These are phyloP conservation scores for Malus hybrid DNA, from an alignment of 331 rosid genomes.

Conservation along the genomic window DNA sequence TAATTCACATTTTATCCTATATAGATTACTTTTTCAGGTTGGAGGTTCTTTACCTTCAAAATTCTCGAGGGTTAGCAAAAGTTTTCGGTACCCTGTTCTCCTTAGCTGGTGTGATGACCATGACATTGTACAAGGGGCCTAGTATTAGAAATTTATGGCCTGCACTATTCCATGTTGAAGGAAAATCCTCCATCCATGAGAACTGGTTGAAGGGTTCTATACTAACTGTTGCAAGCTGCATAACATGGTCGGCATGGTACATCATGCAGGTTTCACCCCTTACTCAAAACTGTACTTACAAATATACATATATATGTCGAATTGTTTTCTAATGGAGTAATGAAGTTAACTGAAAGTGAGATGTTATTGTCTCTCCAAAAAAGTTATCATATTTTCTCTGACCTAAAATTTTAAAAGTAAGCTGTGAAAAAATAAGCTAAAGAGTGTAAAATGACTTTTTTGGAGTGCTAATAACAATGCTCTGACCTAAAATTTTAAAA, in stretches of 20 bases:
- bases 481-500: too few species aligned
- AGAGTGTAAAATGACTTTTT: too few species aligned
- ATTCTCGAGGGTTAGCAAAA: conserved; percentile 57
- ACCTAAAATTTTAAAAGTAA: too few species aligned
- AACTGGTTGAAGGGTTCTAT: conserved; percentile 71
- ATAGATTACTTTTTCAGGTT: conserved; percentile 26
- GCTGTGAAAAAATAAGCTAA: too few species aligned
- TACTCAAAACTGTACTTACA: background rate
- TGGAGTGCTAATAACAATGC: too few species aligned
- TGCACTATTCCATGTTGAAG: conserved; percentile 42
- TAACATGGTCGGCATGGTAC: conserved; percentile 68
- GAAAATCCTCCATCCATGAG: conserved; percentile 31
- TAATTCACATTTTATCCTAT: background rate
- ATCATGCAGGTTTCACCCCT: conserved; percentile 69
- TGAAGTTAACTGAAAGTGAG: too few species aligned
- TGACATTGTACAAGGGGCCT: conserved; percentile 79
- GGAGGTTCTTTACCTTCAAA: conserved; percentile 42
- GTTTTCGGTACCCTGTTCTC: conserved; percentile 59
- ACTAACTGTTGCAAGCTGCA: conserved; percentile 57
- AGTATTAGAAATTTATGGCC: conserved; percentile 36
- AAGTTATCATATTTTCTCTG: too few species aligned
- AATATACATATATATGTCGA: too few species aligned
- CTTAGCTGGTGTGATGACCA: conserved; percentile 62
- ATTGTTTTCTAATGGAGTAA: too few species aligned
- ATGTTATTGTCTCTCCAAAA: too few species aligned